These are phyloP conservation scores for Wickerhamiella cacticola DNA, from an alignment of 805 yeast genomes.

Conservation along the genomic window DNA sequence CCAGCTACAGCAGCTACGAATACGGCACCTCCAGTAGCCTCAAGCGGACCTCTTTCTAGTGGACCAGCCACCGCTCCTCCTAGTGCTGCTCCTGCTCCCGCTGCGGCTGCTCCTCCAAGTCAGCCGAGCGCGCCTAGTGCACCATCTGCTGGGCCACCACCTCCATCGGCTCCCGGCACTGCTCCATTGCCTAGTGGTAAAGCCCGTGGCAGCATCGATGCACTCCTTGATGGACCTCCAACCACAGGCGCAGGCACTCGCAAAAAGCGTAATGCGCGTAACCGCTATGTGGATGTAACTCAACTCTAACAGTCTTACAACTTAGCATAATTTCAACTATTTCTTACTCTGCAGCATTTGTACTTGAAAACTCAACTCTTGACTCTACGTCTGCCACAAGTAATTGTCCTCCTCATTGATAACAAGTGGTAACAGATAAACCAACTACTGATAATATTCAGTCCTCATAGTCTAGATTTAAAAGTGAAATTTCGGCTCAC, in stretches of 20 bases:
- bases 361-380: too few relatives aligned
- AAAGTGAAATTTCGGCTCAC: too few relatives aligned
- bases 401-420: too few relatives aligned
- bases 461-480: too few relatives aligned
- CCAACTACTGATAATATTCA: too few relatives aligned
- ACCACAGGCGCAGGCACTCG: constrained; percentile 26
- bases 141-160: constrained; percentile 22
- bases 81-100: constrained; percentile 13
- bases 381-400: too few relatives aligned
- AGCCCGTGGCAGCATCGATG: constrained; percentile 36
- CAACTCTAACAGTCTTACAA: constrained; percentile 7
- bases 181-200: background rate
- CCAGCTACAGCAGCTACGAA: constrained; percentile 2
- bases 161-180: constrained; percentile 23
- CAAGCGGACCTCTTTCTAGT: constrained; percentile 4
- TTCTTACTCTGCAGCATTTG: too few relatives aligned
- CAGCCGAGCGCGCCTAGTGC: constrained; percentile 20
- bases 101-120: constrained; percentile 14
- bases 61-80: constrained; percentile 14
- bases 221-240: constrained; percentile 27
- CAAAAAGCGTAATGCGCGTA: constrained; percentile 42
- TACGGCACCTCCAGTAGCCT: background rate
- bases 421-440: too few relatives aligned
- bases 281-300: constrained; percentile 58
- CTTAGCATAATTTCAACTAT: background rate